These are phyloP conservation scores for Cercospora sp. DNA, from an alignment of 2,329 filamentous ascomycete species.

Conservation along the genomic window DNA sequence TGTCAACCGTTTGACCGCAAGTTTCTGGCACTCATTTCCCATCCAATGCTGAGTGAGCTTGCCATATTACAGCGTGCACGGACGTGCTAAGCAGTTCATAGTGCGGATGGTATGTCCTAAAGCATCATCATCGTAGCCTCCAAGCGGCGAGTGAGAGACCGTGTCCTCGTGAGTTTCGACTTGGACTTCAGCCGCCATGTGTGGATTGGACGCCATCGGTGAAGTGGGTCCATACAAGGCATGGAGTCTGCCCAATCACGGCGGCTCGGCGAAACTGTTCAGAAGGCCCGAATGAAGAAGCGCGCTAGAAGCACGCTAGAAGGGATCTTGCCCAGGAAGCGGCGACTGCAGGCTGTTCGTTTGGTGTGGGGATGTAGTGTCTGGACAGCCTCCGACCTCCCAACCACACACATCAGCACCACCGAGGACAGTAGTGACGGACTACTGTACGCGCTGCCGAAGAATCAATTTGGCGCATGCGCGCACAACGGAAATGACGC, in stretches of 20 bases:
- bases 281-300: slow-evolving; percentile 13
- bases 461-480: not conserved
- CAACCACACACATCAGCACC: not conserved
- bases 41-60: not conserved
- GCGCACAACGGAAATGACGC: not conserved
- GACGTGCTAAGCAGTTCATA: not conserved
- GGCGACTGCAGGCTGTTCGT: slow-evolving; percentile 8
- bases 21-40: not conserved
- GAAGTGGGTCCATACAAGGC: not conserved
- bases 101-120: not conserved
- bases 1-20: not conserved
- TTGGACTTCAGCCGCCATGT: not conserved
- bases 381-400: slow-evolving; percentile 1
- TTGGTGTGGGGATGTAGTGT: not conserved
- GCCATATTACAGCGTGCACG: not conserved
- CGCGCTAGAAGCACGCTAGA: slow-evolving; percentile 12
- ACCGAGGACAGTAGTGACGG: not conserved
- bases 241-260: not conserved
- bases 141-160: not conserved
- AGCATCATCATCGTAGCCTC: not conserved
- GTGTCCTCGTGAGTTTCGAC: not conserved
- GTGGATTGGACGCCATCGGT: not conserved
- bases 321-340: not conserved
- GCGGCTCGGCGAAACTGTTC: slow-evolving; percentile 1
- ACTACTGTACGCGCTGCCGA: not conserved